Base-by-base conservation (phyloP, 2,329 filamentous ascomycete species). In the Hyphodiscus sp. region DNA sequence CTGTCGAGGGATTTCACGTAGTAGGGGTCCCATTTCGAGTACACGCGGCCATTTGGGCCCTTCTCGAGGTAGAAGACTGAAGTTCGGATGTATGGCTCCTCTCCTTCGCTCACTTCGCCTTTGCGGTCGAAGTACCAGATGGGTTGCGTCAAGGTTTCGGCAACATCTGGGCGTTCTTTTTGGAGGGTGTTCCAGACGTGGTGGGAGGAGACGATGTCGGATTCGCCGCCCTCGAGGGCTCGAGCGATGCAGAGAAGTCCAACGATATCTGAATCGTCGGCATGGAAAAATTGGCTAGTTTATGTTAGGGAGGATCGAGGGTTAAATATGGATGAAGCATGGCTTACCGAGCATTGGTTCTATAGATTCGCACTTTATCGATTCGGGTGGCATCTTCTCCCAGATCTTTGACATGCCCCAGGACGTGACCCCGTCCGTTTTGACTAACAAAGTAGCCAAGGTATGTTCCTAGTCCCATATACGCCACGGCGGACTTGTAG, bases 91-190 rank as follows among this genome's bases (percentile, higher is more conserved):
- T 83, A 95, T 53, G 84, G 83, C 51, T 91, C 81, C 70, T 95
- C 78, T 13, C 88, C 89, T 15, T 76, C 73, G 20, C 83, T 87
- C 1, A 81, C 82, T 74, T 95, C 90, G 11, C 90, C 90, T 74
- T 95, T 95, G 51, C 90, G 85, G 71, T 95, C 90, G 69, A 95
- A 92, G 73, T 95, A 94, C 90, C 90, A 95, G 59, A 90, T 82
- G 0, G 90, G 89, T 67, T 85, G 73, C 1, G 87, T 86, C 50
- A 95, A 75, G 6, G 84, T 77, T 68, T 87, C 82, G 0, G 89
- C 85, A 1, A 95, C 85, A 64, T 92, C 89, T 0, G 89, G 89
- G 20, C 88, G 78, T 67, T 92, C 82, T 41, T 70, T 71, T 67
- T 90, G 87, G 38, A 95, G 76, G 41, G 79, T 79, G 70, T 95